Evolutionary conservation across 169 alveolate species (phyloP), one percentile per base, ranked within the genome.

Genomic region (Plasmodium knowlesi): DNA sequence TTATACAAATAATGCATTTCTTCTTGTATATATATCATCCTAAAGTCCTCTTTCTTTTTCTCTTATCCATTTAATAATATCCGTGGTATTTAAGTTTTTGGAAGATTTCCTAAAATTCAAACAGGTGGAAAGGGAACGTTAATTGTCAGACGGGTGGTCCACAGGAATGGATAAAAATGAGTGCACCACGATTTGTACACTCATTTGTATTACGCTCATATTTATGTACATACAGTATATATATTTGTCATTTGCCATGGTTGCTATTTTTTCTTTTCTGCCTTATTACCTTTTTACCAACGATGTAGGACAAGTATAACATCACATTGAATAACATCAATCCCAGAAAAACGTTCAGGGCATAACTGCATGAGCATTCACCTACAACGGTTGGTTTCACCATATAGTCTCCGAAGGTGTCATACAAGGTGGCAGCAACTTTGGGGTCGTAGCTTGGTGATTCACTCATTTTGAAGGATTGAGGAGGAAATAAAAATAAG

Each of bases 21-120:
- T 67, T 67, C 30, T 67, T 12, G 37, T 67, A 67, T 3, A 19
- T 19, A 22, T 22, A 67, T 22, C 37, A 14, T 30, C 9, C 8
- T 79, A 39, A 22, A 9, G 84, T 79, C 57, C 72, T 37, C 19
- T 37, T 50, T 12, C 34, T 78, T 78, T 39, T 78, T 37, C 14
- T 14, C n/a, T 30, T 19, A 1, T 30, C 25, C 34, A 57, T 32
- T 82, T 82, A 82, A 37, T 82, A 82, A 82, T 82, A 82, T 82
- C 91, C 91, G 72, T 82, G 91, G 41, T 82, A 54, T 67, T 57
- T 82, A 34, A 82, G 76, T 82, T 82, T 82, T 82, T 82, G 76
- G 81, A 54, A 32, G 28, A 82, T 82, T 54, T 82, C 91, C 91
- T 82, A 82, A 32, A 82, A 32, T 34, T 6, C 28, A 82, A 57